These are phyloP conservation scores for Boletus rex-veris DNA, from an alignment of 768 basidiomycete species.

Conservation along the genomic window DNA sequence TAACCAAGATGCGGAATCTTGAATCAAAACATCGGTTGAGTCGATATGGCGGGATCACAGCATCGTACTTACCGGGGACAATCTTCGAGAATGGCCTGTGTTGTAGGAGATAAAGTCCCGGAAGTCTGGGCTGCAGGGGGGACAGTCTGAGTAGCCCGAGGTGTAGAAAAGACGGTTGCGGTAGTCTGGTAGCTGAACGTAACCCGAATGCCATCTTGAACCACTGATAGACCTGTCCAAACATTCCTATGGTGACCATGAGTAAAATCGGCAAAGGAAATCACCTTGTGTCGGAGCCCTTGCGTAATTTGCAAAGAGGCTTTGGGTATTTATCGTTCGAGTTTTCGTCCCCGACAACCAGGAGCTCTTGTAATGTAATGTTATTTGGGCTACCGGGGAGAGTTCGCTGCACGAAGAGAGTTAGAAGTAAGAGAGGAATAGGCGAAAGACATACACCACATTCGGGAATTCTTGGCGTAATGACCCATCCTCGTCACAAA, in stretches of 20 bases:
- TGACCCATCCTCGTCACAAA: background rate
- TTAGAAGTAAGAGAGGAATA: background rate
- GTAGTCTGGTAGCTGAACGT: background rate
- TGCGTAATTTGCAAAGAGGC: background rate
- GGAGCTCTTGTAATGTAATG: background rate
- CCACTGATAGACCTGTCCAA: background rate
- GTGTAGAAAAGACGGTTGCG: too few relatives aligned
- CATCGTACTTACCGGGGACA: background rate
- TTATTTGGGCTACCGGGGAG: background rate
- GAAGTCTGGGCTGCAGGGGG: background rate
- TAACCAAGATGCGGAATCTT: constrained; percentile 4
- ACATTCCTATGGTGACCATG: background rate
- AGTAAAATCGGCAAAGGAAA: too few relatives aligned
- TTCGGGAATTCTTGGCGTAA: background rate
- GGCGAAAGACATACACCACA: background rate
- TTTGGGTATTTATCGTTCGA: background rate
- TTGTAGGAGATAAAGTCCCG: background rate
- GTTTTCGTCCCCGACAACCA: background rate
- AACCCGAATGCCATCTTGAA: background rate
- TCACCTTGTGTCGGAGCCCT: background rate
- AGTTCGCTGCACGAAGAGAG: background rate
- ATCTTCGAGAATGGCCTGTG: background rate
- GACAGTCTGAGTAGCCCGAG: background rate
- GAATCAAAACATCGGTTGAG: background rate
- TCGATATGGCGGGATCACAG: too few relatives aligned